Percentiles rank a stretch among this genome's conserved stretches.
These are phyloP conservation scores for Pleurotus ostreatus DNA, from an alignment of 768 basidiomycete genomes.

Conservation along the genomic window DNA sequence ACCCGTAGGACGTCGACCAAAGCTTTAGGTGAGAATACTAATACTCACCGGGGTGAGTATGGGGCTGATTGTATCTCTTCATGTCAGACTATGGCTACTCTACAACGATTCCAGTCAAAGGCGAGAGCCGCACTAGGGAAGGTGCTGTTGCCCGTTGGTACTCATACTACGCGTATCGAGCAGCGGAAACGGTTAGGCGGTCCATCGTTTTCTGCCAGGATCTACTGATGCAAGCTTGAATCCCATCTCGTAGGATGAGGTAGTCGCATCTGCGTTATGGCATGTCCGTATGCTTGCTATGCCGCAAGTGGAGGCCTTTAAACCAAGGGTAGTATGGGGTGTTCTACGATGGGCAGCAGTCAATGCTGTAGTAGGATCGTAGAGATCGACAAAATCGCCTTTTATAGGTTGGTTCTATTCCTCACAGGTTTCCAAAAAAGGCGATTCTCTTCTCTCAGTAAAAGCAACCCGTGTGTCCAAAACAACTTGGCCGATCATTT, in stretches of 20 bases:
- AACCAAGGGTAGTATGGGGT: background rate
- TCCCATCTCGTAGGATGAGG: slow-evolving; percentile 3
- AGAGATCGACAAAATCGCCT: too few species aligned
- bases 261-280: slow-evolving; percentile 13
- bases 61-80: background rate
- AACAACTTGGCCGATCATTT: too few species aligned
- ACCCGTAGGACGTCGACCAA: slow-evolving; percentile 8
- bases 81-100: slow-evolving; percentile 14
- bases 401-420: too few species aligned
- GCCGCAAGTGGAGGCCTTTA: slow-evolving; percentile 5
- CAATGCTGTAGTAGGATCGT: too few species aligned
- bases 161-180: background rate
- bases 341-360: background rate
- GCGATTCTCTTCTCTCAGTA: too few species aligned
- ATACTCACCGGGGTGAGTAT: background rate
- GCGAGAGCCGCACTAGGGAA: slow-evolving; percentile 11
- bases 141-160: background rate
- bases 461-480: too few species aligned
- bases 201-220: background rate
- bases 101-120: slow-evolving; percentile 11
- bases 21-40: slow-evolving; percentile 8
- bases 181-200: background rate
- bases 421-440: too few species aligned
- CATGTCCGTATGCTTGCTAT: slow-evolving; percentile 14
- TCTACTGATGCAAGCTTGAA: background rate